Conservation (phyloP, 2,329 filamentous ascomycete genomes). For the Fusarium sp. region DNA sequence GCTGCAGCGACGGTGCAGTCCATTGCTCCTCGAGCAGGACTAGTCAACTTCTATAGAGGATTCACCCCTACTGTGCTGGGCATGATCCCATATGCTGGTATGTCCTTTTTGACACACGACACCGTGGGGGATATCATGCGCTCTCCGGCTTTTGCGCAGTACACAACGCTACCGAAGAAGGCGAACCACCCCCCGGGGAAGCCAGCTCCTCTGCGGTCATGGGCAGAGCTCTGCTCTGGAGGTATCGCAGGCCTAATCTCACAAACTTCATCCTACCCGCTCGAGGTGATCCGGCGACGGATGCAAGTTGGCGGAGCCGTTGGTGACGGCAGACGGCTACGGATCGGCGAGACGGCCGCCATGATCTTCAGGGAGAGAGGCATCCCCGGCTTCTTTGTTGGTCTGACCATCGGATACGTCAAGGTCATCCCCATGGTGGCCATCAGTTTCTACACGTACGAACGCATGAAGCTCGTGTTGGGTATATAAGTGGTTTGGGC, state of each 20-base stretch:
- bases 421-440: constrained; percentile 94
- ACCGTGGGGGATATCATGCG: constrained; percentile 87
- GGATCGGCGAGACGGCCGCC: constrained; percentile 81
- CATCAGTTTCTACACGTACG: constrained; percentile 74
- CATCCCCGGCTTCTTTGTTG: constrained; percentile 87
- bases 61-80: constrained; percentile 91
- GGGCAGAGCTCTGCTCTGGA: constrained; percentile 87
- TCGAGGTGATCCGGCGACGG: constrained; percentile 89
- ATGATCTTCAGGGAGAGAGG: constrained; percentile 83
- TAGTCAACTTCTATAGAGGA: constrained; percentile 94
- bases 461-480: constrained; percentile 71
- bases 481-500: constrained; percentile 64
- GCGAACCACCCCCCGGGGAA: constrained; percentile 67
- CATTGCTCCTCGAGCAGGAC: constrained; percentile 71
- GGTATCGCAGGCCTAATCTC: constrained; percentile 89
- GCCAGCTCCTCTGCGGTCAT: constrained; percentile 79
- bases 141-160: constrained; percentile 71
- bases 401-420: constrained; percentile 92
- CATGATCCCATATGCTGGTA: constrained; percentile 96
- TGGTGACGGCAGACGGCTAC: constrained; percentile 84
- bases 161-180: constrained; percentile 79
- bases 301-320: constrained; percentile 98
- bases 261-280: constrained; percentile 91
- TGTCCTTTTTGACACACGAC: constrained; percentile 96
- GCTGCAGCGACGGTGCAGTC: constrained; percentile 55